Evolutionary conservation across 2,329 filamentous ascomycete genomes (phyloP).

Genomic region (Aspergillus costaricaensis): DNA sequence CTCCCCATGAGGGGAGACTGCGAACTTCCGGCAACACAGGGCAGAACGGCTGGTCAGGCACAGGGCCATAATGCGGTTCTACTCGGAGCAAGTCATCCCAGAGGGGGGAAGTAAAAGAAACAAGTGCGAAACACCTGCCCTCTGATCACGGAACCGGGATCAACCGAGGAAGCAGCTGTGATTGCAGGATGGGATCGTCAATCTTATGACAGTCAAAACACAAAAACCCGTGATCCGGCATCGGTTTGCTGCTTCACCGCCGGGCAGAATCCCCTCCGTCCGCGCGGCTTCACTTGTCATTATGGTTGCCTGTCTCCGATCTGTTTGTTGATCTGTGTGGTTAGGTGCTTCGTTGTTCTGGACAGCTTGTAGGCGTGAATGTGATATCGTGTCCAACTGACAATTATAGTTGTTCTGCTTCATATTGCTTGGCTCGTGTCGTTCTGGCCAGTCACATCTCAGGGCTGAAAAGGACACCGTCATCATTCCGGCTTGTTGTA

Average conservation of each 20-base stretch:
- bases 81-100: conserved; percentile 30
- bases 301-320: background rate
- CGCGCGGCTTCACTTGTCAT: background rate
- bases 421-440: background rate
- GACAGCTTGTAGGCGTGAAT: background rate
- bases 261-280: conserved; percentile 21
- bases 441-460: background rate
- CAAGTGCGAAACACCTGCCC: conserved; percentile 4
- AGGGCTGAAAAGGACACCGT: conserved; percentile 20
- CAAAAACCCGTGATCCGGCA: background rate
- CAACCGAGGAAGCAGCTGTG: background rate
- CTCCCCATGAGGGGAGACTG: conserved; percentile 22
- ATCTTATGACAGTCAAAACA: background rate
- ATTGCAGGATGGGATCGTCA: conserved; percentile 10
- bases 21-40: conserved; percentile 26
- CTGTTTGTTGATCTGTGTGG: background rate
- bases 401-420: background rate
- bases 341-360: background rate
- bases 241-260: conserved; percentile 17
- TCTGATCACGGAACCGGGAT: background rate
- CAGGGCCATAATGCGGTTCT: conserved; percentile 37
- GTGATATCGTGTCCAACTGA: background rate
- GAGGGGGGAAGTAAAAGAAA: conserved; percentile 8
- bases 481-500: conserved; percentile 10
- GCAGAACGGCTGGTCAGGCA: conserved; percentile 32